A percentile compares a stretch with the other conserved stretches of the same genome.
Evolutionary conservation across 2,329 filamentous ascomycete species (phyloP).

Genomic region (Boeremia exigua): DNA sequence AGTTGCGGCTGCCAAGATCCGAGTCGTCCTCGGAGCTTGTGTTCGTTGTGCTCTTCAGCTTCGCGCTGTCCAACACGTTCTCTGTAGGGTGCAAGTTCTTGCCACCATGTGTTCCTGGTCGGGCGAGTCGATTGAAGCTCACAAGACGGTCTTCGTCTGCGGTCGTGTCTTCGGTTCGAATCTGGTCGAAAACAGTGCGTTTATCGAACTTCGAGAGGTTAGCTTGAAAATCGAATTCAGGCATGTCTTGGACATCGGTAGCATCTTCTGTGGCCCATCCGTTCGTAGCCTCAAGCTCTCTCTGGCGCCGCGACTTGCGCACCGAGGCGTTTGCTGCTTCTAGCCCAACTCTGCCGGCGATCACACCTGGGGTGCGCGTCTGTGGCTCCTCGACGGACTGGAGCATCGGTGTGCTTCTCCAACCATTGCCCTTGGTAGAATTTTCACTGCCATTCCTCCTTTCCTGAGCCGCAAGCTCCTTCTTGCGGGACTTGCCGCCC

Average conservation of each 20-base stretch:
- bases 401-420: conserved; percentile 71
- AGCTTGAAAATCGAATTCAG: conserved; percentile 91
- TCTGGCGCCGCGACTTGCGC: conserved; percentile 55
- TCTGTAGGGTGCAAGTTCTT: conserved; percentile 93
- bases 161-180: conserved; percentile 84
- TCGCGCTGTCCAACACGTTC: conserved; percentile 76
- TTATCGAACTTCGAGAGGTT: conserved; percentile 96
- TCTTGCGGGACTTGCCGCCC: conserved; percentile 54
- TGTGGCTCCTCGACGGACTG: conserved; percentile 61
- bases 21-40: conserved; percentile 47
- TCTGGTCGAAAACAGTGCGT: conserved; percentile 86
- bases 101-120: conserved; percentile 64
- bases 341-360: conserved; percentile 45
- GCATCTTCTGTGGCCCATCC: conserved; percentile 97
- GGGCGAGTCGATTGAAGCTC: conserved; percentile 75
- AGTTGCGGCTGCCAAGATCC: conserved; percentile 48
- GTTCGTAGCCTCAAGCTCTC: conserved; percentile 66
- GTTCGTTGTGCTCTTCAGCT: conserved; percentile 42
- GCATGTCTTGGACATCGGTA: conserved; percentile 90
- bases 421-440: conserved; percentile 64
- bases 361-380: conserved; percentile 45
- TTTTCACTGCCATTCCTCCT: conserved; percentile 41
- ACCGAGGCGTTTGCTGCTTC: conserved; percentile 47
- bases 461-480: conserved; percentile 53
- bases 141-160: conserved; percentile 92